phyloP scores from a whole-genome alignment of 108 stramenopile genomes.

The Nitzschia putrida region DNA sequence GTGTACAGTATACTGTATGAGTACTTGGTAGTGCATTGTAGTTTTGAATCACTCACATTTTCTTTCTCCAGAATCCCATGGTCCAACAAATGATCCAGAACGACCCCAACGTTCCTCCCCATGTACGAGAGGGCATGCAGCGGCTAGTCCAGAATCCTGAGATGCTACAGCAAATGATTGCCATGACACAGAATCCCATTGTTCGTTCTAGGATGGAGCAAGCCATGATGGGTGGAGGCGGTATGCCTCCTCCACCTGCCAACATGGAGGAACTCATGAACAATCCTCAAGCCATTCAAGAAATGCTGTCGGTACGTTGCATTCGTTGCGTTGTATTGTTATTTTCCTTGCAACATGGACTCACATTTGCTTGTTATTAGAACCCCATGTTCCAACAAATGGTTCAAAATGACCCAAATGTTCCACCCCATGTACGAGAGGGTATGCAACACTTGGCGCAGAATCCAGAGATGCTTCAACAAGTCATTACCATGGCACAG shows the following conservation, averaged over 20 bases:
- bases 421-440: conserved; percentile 69
- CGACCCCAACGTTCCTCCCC: conserved; percentile 74
- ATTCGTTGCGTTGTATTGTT: not conserved
- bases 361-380: conserved; percentile 14
- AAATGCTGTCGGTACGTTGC: conserved; percentile 65
- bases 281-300: conserved; percentile 61
- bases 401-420: conserved; percentile 75
- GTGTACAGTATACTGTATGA: not conserved
- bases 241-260: not conserved
- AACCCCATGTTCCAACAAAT: conserved; percentile 83
- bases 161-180: conserved; percentile 64
- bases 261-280: conserved; percentile 55
- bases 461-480: conserved; percentile 74
- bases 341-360: not conserved
- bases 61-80: conserved; percentile 61
- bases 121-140: conserved; percentile 59
- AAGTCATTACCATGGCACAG: conserved; percentile 60
- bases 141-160: conserved; percentile 62
- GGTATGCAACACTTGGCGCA: conserved; percentile 47
- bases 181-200: conserved; percentile 64
- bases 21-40: too few species aligned
- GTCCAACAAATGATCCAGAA: conserved; percentile 78
- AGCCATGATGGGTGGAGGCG: conserved; percentile 42
- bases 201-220: conserved; percentile 41
- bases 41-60: not conserved